Conservation (phyloP, 106 monocot genomes). For the Dendrobium catenatum region DNA sequence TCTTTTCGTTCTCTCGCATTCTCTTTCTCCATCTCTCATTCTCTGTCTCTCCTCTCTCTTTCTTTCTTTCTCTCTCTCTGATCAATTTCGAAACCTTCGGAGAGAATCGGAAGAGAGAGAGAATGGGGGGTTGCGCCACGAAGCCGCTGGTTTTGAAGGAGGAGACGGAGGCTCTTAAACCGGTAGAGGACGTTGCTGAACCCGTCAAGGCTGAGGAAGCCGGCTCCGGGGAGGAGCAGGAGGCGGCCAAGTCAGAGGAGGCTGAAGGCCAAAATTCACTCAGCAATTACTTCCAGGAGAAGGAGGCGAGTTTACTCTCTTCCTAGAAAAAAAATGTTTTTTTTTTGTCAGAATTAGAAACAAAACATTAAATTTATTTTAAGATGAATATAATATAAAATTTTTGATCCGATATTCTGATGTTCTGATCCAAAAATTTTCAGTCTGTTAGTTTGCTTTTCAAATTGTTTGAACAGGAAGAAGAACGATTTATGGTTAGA, state of each 20-base stretch:
- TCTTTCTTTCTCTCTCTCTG: no score
- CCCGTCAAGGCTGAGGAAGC: neutral
- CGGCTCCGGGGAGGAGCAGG: neutral
- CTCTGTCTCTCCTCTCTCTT: neutral
- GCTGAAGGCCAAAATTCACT: neutral
- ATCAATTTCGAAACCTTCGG: neutral
- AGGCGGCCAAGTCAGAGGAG: neutral
- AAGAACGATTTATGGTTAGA: no score
- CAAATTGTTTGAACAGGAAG: no score
- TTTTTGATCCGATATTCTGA: no score
- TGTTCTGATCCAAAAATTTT: no score
- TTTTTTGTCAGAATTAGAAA: no score
- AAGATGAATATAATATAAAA: no score
- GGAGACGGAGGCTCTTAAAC: slow-evolving; percentile 10
- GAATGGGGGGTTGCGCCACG: slow-evolving; percentile 19
- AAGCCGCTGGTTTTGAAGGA: slow-evolving; percentile 9
- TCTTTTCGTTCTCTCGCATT: neutral
- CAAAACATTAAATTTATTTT: no score
- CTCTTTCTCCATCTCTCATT: neutral
- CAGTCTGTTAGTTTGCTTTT: no score
- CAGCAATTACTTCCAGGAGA: neutral
- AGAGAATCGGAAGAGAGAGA: slow-evolving; percentile 3
- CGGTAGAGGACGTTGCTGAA: neutral
- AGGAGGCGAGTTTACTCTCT: neutral
- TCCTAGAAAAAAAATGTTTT: no score